Percentiles rank a stretch among this genome's conserved stretches.
Conservation (phyloP, 148 eudicot species). For the Camellia lanceoleosa region DNA sequence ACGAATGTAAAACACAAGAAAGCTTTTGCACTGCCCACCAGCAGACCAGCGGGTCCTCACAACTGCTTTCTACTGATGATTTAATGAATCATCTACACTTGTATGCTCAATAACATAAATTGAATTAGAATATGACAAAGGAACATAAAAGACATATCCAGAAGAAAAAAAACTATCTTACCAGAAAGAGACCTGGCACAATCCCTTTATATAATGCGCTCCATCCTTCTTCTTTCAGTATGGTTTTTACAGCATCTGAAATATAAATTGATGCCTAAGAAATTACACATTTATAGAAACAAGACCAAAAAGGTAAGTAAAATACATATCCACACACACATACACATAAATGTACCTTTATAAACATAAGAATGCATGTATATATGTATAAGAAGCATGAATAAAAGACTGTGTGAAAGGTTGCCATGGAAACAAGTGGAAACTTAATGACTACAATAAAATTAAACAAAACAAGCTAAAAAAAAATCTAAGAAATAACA, state of each 20-base stretch:
- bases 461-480: background rate
- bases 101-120: background rate
- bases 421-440: background rate
- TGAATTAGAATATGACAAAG: background rate
- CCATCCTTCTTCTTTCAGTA: conserved; percentile 98
- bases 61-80: background rate
- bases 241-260: conserved; percentile 93
- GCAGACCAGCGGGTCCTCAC: background rate
- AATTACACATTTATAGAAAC: background rate
- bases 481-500: background rate
- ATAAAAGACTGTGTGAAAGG: background rate
- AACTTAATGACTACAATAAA: background rate
- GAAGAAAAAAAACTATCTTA: conserved; percentile 26
- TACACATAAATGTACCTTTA: background rate
- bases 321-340: background rate
- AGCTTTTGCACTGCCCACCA: background rate
- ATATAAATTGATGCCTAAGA: conserved; percentile 11
- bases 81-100: background rate
- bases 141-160: conserved; percentile 10
- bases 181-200: conserved; percentile 86
- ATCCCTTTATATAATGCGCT: conserved; percentile 88
- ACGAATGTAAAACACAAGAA: background rate
- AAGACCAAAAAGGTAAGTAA: background rate
- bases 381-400: conserved; percentile 10
- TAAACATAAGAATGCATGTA: background rate